Evolutionary conservation across 2,329 filamentous ascomycete genomes (phyloP).

Genomic region (Colletotrichum cuscutae): DNA sequence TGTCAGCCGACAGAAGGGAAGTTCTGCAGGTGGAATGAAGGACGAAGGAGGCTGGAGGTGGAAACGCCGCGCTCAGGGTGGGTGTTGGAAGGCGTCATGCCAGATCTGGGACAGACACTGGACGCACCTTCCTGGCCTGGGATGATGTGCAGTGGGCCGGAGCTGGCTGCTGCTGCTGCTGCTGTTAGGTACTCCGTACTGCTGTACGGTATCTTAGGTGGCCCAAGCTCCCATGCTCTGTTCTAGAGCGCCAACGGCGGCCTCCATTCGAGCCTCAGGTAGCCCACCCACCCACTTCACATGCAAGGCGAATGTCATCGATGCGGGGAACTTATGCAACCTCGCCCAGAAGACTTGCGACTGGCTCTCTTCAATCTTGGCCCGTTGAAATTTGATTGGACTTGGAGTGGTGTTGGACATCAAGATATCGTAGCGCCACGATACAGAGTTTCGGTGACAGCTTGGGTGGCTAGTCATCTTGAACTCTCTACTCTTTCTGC

Average conservation of each 20-base stretch:
- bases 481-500: not conserved
- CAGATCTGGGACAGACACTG: constrained; percentile 7
- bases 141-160: constrained; percentile 8
- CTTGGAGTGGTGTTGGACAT: not conserved
- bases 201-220: constrained; percentile 13
- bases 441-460: not conserved
- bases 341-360: not conserved
- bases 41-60: constrained; percentile 5
- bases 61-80: not conserved
- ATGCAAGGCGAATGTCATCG: constrained; percentile 15
- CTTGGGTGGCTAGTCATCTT: not conserved
- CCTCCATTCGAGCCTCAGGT: not conserved
- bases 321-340: constrained; percentile 25
- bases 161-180: not conserved
- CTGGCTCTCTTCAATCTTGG: not conserved
- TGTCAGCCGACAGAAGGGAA: not conserved
- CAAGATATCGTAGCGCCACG: not conserved
- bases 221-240: constrained; percentile 49
- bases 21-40: not conserved
- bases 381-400: not conserved
- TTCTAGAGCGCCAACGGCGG: constrained; percentile 9
- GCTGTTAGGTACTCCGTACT: not conserved
- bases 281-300: not conserved
- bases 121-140: not conserved
- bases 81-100: constrained; percentile 24